Conservation (phyloP, 1,139 yeast genomes). For the Blastobotrys malaysiensis region DNA sequence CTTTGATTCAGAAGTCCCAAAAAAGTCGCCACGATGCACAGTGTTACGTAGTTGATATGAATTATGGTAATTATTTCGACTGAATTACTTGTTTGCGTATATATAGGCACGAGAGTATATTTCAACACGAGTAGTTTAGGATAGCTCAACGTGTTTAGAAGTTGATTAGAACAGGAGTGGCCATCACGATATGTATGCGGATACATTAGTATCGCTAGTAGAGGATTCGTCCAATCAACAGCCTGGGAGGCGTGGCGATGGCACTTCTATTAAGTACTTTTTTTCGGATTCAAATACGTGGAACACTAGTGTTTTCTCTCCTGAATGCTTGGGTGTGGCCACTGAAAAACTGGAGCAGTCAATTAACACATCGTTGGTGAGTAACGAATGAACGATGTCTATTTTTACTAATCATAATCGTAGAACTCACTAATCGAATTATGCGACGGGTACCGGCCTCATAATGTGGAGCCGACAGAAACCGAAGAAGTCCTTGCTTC, state of each 20-base stretch:
- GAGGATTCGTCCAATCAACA: background rate
- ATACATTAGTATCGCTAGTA: constrained; percentile 7
- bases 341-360: constrained; percentile 5
- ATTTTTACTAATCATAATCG: background rate
- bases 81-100: background rate
- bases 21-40: too few species aligned
- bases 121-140: background rate
- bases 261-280: constrained; percentile 3
- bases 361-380: constrained; percentile 3
- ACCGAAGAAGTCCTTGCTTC: constrained; percentile 4
- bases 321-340: background rate
- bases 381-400: background rate
- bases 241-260: background rate
- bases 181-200: constrained; percentile 6
- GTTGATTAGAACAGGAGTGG: background rate
- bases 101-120: background rate
- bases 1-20: too few species aligned
- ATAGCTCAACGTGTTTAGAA: background rate
- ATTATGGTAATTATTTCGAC: background rate
- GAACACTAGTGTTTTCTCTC: constrained; percentile 5
- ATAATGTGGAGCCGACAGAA: constrained; percentile 1
- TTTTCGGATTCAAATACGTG: constrained; percentile 9
- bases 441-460: constrained; percentile 4
- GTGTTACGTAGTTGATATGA: background rate
- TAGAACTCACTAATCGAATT: constrained; percentile 3